Evolutionary conservation across 495 filamentous ascomycete species (phyloP).

Genomic region (Pyrenula massariospora): DNA sequence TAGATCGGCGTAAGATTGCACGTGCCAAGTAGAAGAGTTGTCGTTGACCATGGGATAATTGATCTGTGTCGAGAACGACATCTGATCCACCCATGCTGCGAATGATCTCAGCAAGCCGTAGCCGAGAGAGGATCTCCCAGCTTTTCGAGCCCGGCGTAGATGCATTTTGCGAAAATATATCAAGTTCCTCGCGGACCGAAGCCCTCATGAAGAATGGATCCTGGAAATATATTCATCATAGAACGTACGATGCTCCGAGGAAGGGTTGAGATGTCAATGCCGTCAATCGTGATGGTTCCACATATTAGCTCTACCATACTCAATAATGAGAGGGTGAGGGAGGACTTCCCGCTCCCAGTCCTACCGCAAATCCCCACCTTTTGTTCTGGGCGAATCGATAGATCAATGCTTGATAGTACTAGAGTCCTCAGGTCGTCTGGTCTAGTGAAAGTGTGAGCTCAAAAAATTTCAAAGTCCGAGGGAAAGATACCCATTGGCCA

Average conservation of each 20-base stretch:
- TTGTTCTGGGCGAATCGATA: constrained; percentile 19
- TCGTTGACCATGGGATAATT: constrained; percentile 22
- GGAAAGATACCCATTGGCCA: too few relatives aligned
- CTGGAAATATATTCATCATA: constrained; percentile 21
- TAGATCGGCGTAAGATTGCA: constrained; percentile 21
- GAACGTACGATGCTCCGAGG: constrained; percentile 14
- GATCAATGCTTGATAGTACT: too few relatives aligned
- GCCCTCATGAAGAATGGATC: constrained; percentile 19
- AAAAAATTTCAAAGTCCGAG: too few relatives aligned
- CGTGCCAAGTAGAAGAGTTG: constrained; percentile 32
- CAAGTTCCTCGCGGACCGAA: constrained; percentile 50
- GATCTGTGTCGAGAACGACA: constrained; percentile 2
- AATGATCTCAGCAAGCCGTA: not conserved
- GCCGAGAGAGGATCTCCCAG: constrained; percentile 2
- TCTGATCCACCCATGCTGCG: not conserved
- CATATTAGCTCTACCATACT: constrained; percentile 13
- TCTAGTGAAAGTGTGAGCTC: too few relatives aligned
- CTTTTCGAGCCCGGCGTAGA: constrained; percentile 50
- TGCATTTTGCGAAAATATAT: constrained; percentile 46
- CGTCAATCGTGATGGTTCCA: constrained; percentile 20
- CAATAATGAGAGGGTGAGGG: constrained; percentile 18
- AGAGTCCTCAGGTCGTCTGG: too few relatives aligned
- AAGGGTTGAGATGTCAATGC: constrained; percentile 12
- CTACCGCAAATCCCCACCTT: constrained; percentile 11
- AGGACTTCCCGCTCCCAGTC: constrained; percentile 20